Percentiles rank a stretch among this genome's conserved stretches.
Evolutionary conservation across 106 monocot species (phyloP).

Genomic region (Dioscorea alata): DNA sequence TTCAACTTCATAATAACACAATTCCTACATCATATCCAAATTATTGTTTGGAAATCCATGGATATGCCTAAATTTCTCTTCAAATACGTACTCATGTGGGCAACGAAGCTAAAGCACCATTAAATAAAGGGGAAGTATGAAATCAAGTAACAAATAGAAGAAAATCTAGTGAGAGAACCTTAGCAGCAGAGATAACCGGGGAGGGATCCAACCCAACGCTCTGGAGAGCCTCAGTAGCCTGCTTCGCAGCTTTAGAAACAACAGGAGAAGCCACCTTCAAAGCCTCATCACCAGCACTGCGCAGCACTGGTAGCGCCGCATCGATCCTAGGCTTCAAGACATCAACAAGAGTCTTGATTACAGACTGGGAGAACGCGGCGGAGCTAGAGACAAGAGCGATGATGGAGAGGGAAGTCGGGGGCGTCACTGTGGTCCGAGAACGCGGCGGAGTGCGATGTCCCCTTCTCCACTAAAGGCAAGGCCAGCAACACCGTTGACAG

Average conservation of each 20-base stretch:
- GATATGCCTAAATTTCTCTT: no score
- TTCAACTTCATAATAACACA: no score
- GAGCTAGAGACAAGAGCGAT: conserved; percentile 40
- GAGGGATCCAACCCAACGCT: conserved; percentile 66
- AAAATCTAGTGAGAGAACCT: conserved; percentile 21
- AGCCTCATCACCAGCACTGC: conserved; percentile 58
- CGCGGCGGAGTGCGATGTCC: no score
- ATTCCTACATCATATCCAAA: no score
- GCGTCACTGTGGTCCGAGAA: no score
- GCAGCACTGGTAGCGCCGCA: conserved; percentile 53
- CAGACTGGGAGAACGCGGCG: conserved; percentile 21
- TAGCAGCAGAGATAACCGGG: conserved; percentile 59
- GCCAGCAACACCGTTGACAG: no score
- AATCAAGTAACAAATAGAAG: no score
- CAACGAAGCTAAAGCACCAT: no score
- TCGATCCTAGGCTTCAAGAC: conserved; percentile 61
- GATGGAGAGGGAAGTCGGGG: conserved; percentile 42
- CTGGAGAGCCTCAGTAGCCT: conserved; percentile 71
- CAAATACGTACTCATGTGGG: no score
- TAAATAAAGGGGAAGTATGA: no score
- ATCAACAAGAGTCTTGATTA: conserved; percentile 46
- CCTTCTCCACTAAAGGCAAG: no score
- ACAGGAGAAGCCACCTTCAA: conserved; percentile 67
- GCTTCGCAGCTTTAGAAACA: conserved; percentile 66
- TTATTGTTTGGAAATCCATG: no score